Conservation (phyloP, 1,139 yeast species). For the Blastobotrys niveus region DNA sequence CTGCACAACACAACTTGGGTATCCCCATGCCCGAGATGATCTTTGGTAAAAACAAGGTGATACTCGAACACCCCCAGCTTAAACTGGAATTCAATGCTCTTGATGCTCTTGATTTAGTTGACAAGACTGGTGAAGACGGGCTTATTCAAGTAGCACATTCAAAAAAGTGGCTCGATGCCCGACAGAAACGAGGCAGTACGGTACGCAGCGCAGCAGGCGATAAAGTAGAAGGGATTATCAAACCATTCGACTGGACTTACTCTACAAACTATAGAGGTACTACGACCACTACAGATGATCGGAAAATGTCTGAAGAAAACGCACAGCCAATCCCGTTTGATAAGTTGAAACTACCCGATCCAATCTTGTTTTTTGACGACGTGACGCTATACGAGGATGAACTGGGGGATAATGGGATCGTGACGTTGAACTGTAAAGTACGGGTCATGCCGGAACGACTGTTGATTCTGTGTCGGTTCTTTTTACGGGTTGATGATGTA, state of each 20-base stretch:
- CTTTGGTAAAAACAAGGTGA: constrained; percentile 75
- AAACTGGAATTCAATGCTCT: constrained; percentile 63
- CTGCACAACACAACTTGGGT: constrained; percentile 53
- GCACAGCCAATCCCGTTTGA: constrained; percentile 54
- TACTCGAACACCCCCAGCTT: constrained; percentile 42
- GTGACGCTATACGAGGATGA: constrained; percentile 89
- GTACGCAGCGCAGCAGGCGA: constrained; percentile 31
- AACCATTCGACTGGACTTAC: constrained; percentile 96
- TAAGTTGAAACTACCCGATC: constrained; percentile 68
- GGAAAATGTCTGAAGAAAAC: constrained; percentile 16
- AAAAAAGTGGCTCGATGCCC: constrained; percentile 75
- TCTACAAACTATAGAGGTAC: constrained; percentile 69
- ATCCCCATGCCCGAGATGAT: constrained; percentile 97
- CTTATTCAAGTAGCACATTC: constrained; percentile 74
- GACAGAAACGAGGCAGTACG: constrained; percentile 38
- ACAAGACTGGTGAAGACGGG: constrained; percentile 44
- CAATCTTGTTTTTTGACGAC: constrained; percentile 84
- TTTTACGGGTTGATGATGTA: constrained; percentile 85
- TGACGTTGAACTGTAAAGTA: constrained; percentile 68
- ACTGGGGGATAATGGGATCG: constrained; percentile 90
- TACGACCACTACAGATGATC: neutral
- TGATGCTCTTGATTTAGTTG: constrained; percentile 71
- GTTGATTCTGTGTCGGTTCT: constrained; percentile 67
- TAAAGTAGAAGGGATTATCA: constrained; percentile 49
- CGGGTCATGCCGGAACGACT: constrained; percentile 86